These are phyloP conservation scores for Metarhizium rileyi DNA, from an alignment of 2,329 filamentous ascomycete species.

Conservation along the genomic window DNA sequence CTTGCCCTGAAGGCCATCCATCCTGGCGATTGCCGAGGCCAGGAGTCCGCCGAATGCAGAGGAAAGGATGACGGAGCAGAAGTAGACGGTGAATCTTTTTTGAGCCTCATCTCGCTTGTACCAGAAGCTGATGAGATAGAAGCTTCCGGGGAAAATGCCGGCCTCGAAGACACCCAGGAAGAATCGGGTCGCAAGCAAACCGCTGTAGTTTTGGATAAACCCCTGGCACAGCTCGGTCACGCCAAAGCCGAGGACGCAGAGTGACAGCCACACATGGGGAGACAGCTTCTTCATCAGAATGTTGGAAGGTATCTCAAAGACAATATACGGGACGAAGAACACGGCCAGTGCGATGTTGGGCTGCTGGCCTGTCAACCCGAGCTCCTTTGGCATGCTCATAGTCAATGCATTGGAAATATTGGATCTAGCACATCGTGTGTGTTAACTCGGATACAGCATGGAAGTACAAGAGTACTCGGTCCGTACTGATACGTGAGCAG, in stretches of 20 bases:
- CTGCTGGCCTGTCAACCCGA: conserved; percentile 5
- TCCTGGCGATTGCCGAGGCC: conserved; percentile 54
- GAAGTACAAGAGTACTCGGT: neutral
- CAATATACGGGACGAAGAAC: conserved; percentile 14
- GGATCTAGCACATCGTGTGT: neutral
- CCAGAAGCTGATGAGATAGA: conserved; percentile 56
- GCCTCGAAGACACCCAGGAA: conserved; percentile 15
- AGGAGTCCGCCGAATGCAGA: conserved; percentile 59
- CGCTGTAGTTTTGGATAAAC: conserved; percentile 10
- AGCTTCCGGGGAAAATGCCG: conserved; percentile 46
- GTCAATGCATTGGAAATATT: conserved; percentile 4
- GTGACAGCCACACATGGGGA: conserved; percentile 3
- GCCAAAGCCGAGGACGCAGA: conserved; percentile 5
- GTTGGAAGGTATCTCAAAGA: conserved; percentile 16
- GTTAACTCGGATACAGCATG: too few relatives aligned
- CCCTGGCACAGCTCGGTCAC: conserved; percentile 5
- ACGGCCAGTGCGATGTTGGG: conserved; percentile 12
- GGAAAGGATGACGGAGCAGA: conserved; percentile 57
- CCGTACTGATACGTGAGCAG: neutral
- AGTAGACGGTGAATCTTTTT: conserved; percentile 50
- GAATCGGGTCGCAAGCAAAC: conserved; percentile 12
- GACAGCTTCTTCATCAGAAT: conserved; percentile 7
- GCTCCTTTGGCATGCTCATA: conserved; percentile 7
- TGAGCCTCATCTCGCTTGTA: conserved; percentile 31
- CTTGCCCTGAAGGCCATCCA: conserved; percentile 46